phyloP scores from a whole-genome alignment of 345 rosid genomes.

The Aethionema arabicum region DNA sequence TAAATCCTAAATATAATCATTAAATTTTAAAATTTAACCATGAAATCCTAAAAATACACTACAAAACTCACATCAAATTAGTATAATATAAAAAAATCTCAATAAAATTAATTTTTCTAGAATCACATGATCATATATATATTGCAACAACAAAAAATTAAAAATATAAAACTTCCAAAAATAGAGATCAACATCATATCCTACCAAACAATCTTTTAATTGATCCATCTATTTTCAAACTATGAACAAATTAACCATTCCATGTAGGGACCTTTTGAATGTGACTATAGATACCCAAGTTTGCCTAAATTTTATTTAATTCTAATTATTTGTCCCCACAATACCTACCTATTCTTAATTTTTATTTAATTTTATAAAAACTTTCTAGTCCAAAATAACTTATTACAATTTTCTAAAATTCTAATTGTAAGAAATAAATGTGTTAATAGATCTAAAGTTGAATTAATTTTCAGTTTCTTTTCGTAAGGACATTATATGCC shows the following conservation, averaged over 20 bases:
- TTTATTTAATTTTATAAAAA: background rate
- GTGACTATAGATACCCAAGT: conserved; percentile 7
- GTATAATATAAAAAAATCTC: background rate
- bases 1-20: too few species aligned
- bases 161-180: conserved; percentile 11
- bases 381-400: background rate
- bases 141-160: background rate
- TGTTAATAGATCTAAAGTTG: background rate
- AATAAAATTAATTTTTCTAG: background rate
- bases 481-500: too few species aligned
- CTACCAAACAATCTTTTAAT: conserved; percentile 23
- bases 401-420: background rate
- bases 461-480: too few species aligned
- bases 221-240: background rate
- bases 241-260: conserved; percentile 1
- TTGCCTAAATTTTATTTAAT: background rate
- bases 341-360: conserved; percentile 3
- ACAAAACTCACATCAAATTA: too few species aligned
- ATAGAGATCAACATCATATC: conserved; percentile 29
- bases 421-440: conserved; percentile 8
- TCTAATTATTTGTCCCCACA: conserved; percentile 12
- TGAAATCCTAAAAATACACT: too few species aligned
- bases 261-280: conserved; percentile 14
- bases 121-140: conserved; percentile 15
- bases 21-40: too few species aligned